Evolutionary conservation across 805 yeast species (phyloP).

Genomic region (Candida hispaniensis): DNA sequence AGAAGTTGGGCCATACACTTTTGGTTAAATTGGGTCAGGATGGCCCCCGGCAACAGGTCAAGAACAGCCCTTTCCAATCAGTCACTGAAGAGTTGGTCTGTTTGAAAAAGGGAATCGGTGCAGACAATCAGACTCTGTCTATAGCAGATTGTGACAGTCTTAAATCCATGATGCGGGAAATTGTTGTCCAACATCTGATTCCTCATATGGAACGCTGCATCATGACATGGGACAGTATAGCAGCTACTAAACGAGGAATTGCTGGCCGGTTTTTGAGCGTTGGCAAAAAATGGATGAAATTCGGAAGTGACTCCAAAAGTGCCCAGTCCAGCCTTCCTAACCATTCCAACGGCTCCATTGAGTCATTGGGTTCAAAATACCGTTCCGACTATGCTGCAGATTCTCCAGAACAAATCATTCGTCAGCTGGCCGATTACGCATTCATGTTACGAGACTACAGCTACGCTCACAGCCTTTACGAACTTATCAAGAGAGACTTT

Average conservation of each 20-base stretch:
- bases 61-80: constrained; percentile 6
- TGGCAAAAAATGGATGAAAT: constrained; percentile 36
- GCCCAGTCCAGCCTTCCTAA: constrained; percentile 1
- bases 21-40: constrained; percentile 17
- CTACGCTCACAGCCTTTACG: constrained; percentile 75
- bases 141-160: constrained; percentile 34
- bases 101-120: constrained; percentile 18
- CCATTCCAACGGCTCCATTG: constrained; percentile 1
- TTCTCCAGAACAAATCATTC: constrained; percentile 58
- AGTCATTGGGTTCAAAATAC: constrained; percentile 33
- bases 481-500: constrained; percentile 66
- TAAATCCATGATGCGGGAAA: constrained; percentile 35
- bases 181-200: constrained; percentile 41
- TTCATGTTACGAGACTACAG: constrained; percentile 84
- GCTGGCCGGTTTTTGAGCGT: constrained; percentile 64
- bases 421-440: constrained; percentile 87
- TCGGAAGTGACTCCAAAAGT: constrained; percentile 3
- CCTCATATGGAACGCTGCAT: constrained; percentile 83
- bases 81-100: constrained; percentile 9
- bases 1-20: constrained; percentile 27
- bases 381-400: constrained; percentile 51
- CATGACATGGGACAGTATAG: constrained; percentile 72
- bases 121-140: constrained; percentile 2
- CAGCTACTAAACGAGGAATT: constrained; percentile 65
- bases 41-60: constrained; percentile 1